These are phyloP conservation scores for Ramularia endophylla DNA, from an alignment of 2,329 filamentous ascomycete species.

Conservation along the genomic window DNA sequence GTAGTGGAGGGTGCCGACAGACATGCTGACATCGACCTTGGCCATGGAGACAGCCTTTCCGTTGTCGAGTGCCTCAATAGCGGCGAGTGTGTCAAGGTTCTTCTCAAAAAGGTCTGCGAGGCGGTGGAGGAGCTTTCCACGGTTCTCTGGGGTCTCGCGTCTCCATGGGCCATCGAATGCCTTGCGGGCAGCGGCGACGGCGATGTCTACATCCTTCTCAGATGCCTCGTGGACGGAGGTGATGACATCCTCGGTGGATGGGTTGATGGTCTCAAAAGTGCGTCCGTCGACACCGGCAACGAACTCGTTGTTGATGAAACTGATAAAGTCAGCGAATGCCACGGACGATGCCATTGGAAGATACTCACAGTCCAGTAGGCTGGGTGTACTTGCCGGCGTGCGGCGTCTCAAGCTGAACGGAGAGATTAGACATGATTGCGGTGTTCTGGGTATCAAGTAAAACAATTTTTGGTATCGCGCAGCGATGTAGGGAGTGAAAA, in stretches of 20 bases:
- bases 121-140: constrained; percentile 64
- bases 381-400: constrained; percentile 53
- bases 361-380: constrained; percentile 47
- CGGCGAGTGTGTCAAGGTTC: constrained; percentile 68
- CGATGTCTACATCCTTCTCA: constrained; percentile 77
- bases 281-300: constrained; percentile 77
- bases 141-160: constrained; percentile 63
- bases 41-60: constrained; percentile 76
- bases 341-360: constrained; percentile 19
- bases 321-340: constrained; percentile 30
- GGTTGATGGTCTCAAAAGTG: constrained; percentile 91
- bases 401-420: constrained; percentile 62
- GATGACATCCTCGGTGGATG: constrained; percentile 77
- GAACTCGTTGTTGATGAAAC: constrained; percentile 92
- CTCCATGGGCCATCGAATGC: constrained; percentile 70
- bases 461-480: constrained; percentile 15
- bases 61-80: constrained; percentile 83
- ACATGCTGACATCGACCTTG: constrained; percentile 65
- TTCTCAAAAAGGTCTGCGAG: constrained; percentile 76
- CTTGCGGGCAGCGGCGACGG: constrained; percentile 77
- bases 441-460: constrained; percentile 16
- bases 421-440: constrained; percentile 39
- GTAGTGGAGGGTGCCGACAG: constrained; percentile 70
- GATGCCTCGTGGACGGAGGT: constrained; percentile 75
- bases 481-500: constrained; percentile 14